Percentiles rank a stretch among this genome's conserved stretches.
These are phyloP conservation scores for Camelina sativa DNA, from an alignment of 345 rosid species.

Conservation along the genomic window DNA sequence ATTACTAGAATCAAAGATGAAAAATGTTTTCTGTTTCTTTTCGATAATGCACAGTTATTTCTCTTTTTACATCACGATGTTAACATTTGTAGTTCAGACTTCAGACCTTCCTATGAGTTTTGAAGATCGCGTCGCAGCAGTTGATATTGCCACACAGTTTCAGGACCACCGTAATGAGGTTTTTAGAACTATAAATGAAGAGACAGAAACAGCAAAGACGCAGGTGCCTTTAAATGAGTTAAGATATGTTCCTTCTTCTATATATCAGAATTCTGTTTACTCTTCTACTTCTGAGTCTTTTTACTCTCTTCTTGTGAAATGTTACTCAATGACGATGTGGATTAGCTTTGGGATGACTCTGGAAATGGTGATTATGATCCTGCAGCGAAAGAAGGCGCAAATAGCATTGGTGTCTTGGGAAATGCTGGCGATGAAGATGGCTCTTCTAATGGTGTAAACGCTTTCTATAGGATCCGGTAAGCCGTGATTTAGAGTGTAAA, in stretches of 20 bases:
- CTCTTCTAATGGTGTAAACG: not conserved
- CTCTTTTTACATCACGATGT: slow-evolving; percentile 45
- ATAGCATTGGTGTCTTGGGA: slow-evolving; percentile 6
- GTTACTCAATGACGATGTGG: not conserved
- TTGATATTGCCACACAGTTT: no score
- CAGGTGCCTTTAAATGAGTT: slow-evolving; percentile 56
- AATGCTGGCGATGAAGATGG: not conserved
- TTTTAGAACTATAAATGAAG: slow-evolving; percentile 49
- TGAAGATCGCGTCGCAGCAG: no score
- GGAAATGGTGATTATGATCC: not conserved
- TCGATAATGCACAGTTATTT: not conserved
- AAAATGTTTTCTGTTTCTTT: slow-evolving; percentile 7
- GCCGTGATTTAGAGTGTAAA: no score
- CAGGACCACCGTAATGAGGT: no score
- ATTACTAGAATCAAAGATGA: slow-evolving; percentile 32
- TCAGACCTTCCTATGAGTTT: no score
- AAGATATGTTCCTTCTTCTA: not conserved
- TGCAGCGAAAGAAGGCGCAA: not conserved
- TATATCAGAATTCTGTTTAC: not conserved
- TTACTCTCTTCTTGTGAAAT: not conserved
- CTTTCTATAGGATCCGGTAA: no score
- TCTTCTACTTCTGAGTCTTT: not conserved
- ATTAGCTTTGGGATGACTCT: not conserved
- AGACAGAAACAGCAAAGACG: slow-evolving; percentile 86
- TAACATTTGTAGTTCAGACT: slow-evolving; percentile 9